Conservation (phyloP, 768 basidiomycete genomes). For the Leucogyrophana mollusca region DNA sequence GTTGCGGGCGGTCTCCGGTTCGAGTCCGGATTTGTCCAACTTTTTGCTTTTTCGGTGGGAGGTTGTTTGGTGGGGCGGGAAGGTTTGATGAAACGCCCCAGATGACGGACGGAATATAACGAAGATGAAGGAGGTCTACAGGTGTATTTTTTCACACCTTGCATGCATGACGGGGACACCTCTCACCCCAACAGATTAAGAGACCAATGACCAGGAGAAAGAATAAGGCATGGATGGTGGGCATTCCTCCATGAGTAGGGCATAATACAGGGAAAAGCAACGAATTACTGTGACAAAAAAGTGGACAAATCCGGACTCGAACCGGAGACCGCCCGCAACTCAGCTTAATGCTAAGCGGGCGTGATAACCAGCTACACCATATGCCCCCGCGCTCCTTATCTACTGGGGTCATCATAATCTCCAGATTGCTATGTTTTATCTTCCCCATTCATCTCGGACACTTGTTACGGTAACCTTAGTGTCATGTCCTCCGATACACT, state of each 20-base stretch:
- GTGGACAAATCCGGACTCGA: conserved; percentile 40
- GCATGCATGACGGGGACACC: no score
- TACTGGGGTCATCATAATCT: neutral
- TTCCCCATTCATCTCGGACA: neutral
- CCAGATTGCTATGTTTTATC: neutral
- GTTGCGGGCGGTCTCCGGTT: conserved; percentile 40
- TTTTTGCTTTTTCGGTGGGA: conserved; percentile 15
- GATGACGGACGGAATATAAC: no score
- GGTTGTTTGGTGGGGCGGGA: no score
- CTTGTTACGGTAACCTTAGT: neutral
- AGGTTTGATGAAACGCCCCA: no score
- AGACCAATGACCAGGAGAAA: no score
- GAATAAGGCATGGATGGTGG: no score
- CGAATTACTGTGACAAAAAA: no score
- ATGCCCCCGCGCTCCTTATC: conserved; percentile 19
- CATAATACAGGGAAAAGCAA: no score
- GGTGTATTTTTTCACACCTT: no score
- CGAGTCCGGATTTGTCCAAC: conserved; percentile 39
- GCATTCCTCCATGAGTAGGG: no score
- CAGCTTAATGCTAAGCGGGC: conserved; percentile 37
- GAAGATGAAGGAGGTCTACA: no score
- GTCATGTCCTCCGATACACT: conserved; percentile 15
- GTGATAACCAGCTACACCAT: conserved; percentile 41
- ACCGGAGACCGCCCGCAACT: conserved; percentile 38
- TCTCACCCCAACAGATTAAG: no score